Percentiles rank a stretch among this genome's conserved stretches.
Evolutionary conservation across 1,284 basidiomycete species (phyloP).

Genomic region (Inonotus hispidus): DNA sequence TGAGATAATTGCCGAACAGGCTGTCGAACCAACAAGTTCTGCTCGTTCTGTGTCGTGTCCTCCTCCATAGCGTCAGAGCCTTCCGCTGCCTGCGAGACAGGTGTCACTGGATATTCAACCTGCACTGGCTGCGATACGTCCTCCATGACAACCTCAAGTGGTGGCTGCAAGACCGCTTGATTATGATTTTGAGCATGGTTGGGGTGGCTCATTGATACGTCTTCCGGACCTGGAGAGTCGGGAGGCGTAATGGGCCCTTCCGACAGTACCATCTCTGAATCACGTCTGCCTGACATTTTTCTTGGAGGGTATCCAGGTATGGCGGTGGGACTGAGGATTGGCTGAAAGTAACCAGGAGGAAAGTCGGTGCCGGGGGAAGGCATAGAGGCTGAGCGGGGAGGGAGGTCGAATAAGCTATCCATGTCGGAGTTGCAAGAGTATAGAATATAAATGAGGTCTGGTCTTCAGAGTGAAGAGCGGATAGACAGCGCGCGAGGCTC

Average conservation of each 20-base stretch:
- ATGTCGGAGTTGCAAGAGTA: not conserved
- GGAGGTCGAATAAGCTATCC: constrained; percentile 11
- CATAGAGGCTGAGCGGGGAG: constrained; percentile 34
- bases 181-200: not conserved
- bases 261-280: constrained; percentile 31
- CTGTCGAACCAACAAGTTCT: constrained; percentile 24
- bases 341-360: constrained; percentile 24
- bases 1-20: constrained; percentile 62
- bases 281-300: constrained; percentile 22
- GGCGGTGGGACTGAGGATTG: not conserved
- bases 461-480: constrained; percentile 1
- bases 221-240: constrained; percentile 33
- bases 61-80: constrained; percentile 17
- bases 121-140: constrained; percentile 2
- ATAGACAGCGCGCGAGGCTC: not conserved
- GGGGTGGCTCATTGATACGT: constrained; percentile 11
- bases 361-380: constrained; percentile 27
- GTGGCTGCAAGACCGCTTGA: not conserved
- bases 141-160: constrained; percentile 15
- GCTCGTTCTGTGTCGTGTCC: constrained; percentile 7
- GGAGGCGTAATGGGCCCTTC: constrained; percentile 37
- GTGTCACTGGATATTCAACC: constrained; percentile 16
- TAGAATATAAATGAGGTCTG: not conserved
- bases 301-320: constrained; percentile 1
- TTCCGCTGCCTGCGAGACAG: constrained; percentile 13